Conservation (phyloP, 352 stramenopile species). For the Phytophthora pistaciae region DNA sequence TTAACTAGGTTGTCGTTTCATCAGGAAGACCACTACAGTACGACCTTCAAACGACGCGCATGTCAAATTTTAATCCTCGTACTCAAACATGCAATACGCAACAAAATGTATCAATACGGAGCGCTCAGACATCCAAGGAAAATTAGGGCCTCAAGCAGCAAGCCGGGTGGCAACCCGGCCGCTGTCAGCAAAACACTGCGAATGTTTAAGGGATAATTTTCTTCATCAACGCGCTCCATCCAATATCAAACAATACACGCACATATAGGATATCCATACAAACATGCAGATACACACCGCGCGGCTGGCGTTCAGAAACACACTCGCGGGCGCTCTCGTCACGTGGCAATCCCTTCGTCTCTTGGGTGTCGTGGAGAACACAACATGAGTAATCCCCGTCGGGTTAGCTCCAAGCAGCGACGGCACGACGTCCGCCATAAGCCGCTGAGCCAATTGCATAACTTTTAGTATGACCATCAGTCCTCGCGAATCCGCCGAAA, state of each 20-base stretch:
- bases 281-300: slow-evolving; percentile 18
- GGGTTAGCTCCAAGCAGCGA: slow-evolving; percentile 86
- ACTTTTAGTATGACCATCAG: slow-evolving; percentile 93
- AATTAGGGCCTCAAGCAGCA: slow-evolving; percentile 70
- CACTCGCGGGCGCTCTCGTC: slow-evolving; percentile 18
- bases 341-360: slow-evolving; percentile 37
- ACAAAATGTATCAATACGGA: slow-evolving; percentile 17
- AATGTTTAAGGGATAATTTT: slow-evolving; percentile 85
- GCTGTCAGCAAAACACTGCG: slow-evolving; percentile 87
- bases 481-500: slow-evolving; percentile 69
- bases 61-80: slow-evolving; percentile 80
- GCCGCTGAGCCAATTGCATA: slow-evolving; percentile 92
- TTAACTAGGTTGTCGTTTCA: slow-evolving; percentile 88
- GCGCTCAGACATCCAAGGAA: slow-evolving; percentile 73
- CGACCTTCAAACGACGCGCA: slow-evolving; percentile 83
- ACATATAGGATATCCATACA: slow-evolving; percentile 5
- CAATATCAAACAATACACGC: neutral
- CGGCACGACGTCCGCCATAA: slow-evolving; percentile 66
- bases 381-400: slow-evolving; percentile 94
- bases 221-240: slow-evolving; percentile 67
- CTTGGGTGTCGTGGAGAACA: slow-evolving; percentile 90
- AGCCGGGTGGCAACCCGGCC: slow-evolving; percentile 65
- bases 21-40: slow-evolving; percentile 56
- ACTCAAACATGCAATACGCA: slow-evolving; percentile 23
- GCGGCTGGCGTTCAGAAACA: slow-evolving; percentile 56